A percentile compares a stretch with the other conserved stretches of the same genome.
Conservation (phyloP, 2,329 filamentous ascomycete genomes). For the Dactylellina parvicollis region DNA sequence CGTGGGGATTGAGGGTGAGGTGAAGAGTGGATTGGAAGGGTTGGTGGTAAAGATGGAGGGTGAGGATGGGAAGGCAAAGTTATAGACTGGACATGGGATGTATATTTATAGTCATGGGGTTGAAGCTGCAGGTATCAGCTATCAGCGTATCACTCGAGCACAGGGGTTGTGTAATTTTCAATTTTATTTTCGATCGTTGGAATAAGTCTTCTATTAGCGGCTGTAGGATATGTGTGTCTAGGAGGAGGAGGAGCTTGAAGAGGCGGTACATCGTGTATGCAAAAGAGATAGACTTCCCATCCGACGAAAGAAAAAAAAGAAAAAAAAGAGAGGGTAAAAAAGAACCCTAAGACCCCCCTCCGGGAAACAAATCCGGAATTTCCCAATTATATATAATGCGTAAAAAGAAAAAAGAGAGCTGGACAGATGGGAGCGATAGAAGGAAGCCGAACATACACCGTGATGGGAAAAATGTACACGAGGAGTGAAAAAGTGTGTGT, state of each 20-base stretch:
- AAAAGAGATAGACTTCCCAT: conserved; percentile 49
- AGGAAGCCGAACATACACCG: conserved; percentile 52
- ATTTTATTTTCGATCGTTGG: conserved; percentile 43
- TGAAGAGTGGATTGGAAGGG: conserved; percentile 29
- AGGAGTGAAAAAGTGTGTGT: conserved; percentile 10
- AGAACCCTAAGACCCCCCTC: conserved; percentile 3
- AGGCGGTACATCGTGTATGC: conserved; percentile 24
- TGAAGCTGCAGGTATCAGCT: background rate
- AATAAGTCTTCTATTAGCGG: conserved; percentile 54
- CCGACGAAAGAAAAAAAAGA: conserved; percentile 43
- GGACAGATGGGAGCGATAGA: conserved; percentile 33
- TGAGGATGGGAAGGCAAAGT: conserved; percentile 11
- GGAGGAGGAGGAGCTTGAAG: conserved; percentile 17
- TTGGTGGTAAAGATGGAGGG: conserved; percentile 34
- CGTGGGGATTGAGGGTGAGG: conserved; percentile 59
- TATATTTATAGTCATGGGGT: background rate
- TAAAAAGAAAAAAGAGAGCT: conserved; percentile 38
- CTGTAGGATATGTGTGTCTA: conserved; percentile 40
- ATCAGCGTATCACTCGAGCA: background rate
- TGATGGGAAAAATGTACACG: conserved; percentile 52
- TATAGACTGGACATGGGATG: conserved; percentile 7
- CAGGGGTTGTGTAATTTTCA: background rate
- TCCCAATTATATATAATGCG: conserved; percentile 54
- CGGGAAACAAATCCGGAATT: conserved; percentile 16
- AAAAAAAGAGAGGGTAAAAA: conserved; percentile 44